phyloP scores from a whole-genome alignment of 2,329 filamentous ascomycete genomes.

The Fusarium denticulatum region DNA sequence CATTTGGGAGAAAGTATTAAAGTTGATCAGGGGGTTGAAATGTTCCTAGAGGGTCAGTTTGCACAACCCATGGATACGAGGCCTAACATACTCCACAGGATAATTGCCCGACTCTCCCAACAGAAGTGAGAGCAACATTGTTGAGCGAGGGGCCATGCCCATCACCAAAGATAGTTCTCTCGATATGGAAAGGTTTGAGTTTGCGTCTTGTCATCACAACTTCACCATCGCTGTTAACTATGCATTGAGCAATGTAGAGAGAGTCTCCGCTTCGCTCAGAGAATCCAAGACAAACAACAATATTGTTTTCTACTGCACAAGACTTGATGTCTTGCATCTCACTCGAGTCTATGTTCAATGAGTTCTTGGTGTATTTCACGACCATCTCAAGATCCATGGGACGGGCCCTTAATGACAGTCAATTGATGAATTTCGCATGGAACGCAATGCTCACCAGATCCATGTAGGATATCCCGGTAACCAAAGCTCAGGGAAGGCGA shows the following conservation, averaged over 20 bases:
- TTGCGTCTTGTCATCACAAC: background rate
- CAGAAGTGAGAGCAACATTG: background rate
- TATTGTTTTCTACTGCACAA: background rate
- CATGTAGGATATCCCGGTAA: background rate
- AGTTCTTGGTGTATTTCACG: background rate
- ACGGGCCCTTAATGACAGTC: background rate
- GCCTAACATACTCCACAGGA: background rate
- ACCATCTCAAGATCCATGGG: background rate
- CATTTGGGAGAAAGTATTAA: background rate
- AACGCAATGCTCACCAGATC: background rate
- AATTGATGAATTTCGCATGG: background rate
- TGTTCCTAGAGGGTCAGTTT: background rate
- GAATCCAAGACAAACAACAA: background rate
- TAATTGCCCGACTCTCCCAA: background rate
- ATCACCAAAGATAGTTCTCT: background rate
- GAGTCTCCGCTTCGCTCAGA: background rate
- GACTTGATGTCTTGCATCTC: background rate
- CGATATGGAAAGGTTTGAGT: background rate
- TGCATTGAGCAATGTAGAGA: background rate
- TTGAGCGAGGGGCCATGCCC: background rate
- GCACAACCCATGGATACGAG: background rate
- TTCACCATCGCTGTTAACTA: background rate
- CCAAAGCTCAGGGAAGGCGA: background rate
- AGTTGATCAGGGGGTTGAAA: background rate
- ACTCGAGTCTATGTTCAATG: background rate